Base-by-base conservation (phyloP, 2,329 filamentous ascomycete species). In the Aureobasidium melanogenum region DNA sequence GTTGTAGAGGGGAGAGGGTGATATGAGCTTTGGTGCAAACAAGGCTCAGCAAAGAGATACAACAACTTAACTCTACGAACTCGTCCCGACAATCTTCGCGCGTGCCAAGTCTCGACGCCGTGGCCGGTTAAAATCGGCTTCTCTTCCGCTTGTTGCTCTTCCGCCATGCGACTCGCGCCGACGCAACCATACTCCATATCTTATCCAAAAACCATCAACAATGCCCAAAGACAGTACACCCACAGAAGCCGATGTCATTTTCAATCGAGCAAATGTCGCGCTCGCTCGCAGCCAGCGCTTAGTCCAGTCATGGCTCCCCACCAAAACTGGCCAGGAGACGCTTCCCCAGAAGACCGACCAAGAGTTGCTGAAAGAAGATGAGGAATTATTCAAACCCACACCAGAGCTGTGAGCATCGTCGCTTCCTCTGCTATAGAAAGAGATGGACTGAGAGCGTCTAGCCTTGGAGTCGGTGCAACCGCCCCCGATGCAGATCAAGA, bases 271-370 rank as follows among this genome's bases (percentile, higher is more conserved):
- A 34, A 82, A 78, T 64, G 76, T 85, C 50, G 76, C 77, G 3
- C 72, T 83, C 10, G 80, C 82, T 7, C 79, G 79, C 59, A 79
- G 77, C 55, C 80, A 83, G 65, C 77, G 77, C 36, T 72, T 83
- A 19, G 73, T 85, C 63, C 76, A 80, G 55, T 84, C 82, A 65
- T 82, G 81, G 80, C 77, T 85, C 32, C 80, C 80, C 14, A 70
- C 79, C n/a, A 74, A 73, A 61, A 69, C 75, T 6, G 61, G 70
- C n/a, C 70, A 74, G 24, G 74, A 77, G 51, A 65, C 69, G 52
- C 66, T 70, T 57, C 68, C 72, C 63, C 66, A 69, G 58, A 77
- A 76, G 65, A 70, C 76, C 22, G 71, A 76, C 38, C 72, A 77
- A 61, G 75, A 81, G 63, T 67, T 77, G 19, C 75, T 79, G 61